phyloP scores from a whole-genome alignment of 768 basidiomycete genomes.

The Strobilomyces dryophilus region DNA sequence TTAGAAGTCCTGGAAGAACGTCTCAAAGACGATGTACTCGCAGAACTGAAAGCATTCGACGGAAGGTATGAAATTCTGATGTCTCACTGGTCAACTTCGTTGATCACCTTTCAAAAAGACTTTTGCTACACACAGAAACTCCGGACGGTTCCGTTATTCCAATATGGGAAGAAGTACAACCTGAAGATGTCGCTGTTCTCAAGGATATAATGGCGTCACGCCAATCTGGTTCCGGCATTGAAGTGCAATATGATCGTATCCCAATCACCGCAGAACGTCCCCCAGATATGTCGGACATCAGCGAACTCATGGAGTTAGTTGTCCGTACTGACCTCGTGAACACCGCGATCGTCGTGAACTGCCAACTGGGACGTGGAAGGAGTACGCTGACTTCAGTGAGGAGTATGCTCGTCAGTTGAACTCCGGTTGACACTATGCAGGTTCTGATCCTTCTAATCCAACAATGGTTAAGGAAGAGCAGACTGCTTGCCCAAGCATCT shows the following conservation, averaged over 20 bases:
- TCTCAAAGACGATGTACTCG: conserved; percentile 79
- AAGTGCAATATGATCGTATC: conserved; percentile 76
- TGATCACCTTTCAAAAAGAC: conserved; percentile 34
- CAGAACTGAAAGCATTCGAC: conserved; percentile 79
- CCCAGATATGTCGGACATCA: conserved; percentile 70
- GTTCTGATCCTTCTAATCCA: conserved; percentile 80
- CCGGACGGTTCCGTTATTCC: conserved; percentile 85
- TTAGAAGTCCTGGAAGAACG: conserved; percentile 90
- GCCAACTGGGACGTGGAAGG: conserved; percentile 89
- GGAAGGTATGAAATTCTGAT: conserved; percentile 54
- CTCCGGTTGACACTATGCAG: conserved; percentile 32
- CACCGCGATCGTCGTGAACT: conserved; percentile 89
- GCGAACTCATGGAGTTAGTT: conserved; percentile 75
- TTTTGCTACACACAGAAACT: conserved; percentile 88
- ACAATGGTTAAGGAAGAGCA: conserved; percentile 63
- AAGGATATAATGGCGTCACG: conserved; percentile 83
- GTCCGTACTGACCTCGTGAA: conserved; percentile 61
- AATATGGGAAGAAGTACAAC: conserved; percentile 87
- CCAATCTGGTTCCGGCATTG: conserved; percentile 41
- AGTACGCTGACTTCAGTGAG: conserved; percentile 86
- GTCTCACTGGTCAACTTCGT: background rate
- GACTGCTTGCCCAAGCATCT: conserved; percentile 28
- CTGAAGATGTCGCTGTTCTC: conserved; percentile 69
- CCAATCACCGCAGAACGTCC: conserved; percentile 91
- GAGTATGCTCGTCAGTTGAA: background rate